phyloP scores from a whole-genome alignment of 495 filamentous ascomycete species.

The Trichoderma reesei region DNA sequence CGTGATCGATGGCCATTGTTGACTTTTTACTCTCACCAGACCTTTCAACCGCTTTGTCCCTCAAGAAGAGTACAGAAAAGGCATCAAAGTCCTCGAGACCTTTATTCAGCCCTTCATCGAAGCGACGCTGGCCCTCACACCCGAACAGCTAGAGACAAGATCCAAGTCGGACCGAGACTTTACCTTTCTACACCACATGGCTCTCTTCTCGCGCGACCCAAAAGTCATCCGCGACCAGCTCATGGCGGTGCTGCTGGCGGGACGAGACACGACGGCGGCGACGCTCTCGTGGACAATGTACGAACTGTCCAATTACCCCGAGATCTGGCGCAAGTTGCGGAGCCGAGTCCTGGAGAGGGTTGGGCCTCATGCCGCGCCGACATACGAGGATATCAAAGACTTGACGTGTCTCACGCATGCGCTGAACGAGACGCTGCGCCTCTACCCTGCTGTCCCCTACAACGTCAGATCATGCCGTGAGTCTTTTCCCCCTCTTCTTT shows the following conservation, averaged over 20 bases:
- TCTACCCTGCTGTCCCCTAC: slow-evolving; percentile 42
- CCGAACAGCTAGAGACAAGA: slow-evolving; percentile 41
- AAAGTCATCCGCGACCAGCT: slow-evolving; percentile 48
- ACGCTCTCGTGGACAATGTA: slow-evolving; percentile 48
- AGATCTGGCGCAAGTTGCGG: slow-evolving; percentile 37
- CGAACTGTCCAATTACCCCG: slow-evolving; percentile 38
- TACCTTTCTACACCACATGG: slow-evolving; percentile 41
- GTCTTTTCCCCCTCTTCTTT: not conserved
- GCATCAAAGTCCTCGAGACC: slow-evolving; percentile 35
- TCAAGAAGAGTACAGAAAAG: slow-evolving; percentile 29
- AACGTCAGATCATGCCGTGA: slow-evolving; percentile 34
- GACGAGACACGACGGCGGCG: slow-evolving; percentile 51
- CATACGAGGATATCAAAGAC: slow-evolving; percentile 31
- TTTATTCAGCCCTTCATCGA: slow-evolving; percentile 47
- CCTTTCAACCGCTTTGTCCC: slow-evolving; percentile 36
- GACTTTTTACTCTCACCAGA: slow-evolving; percentile 13
- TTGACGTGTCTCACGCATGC: slow-evolving; percentile 32
- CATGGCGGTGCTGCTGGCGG: slow-evolving; percentile 48
- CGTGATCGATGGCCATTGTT: too few relatives aligned
- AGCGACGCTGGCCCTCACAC: slow-evolving; percentile 35
- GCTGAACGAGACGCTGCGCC: slow-evolving; percentile 37
- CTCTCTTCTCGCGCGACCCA: slow-evolving; percentile 33
- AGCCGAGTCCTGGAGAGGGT: slow-evolving; percentile 27
- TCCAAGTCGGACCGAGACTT: slow-evolving; percentile 30
- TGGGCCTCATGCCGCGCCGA: slow-evolving; percentile 21